These are phyloP conservation scores for Luffa aegyptiaca DNA, from an alignment of 306 rosid genomes.

Conservation along the genomic window DNA sequence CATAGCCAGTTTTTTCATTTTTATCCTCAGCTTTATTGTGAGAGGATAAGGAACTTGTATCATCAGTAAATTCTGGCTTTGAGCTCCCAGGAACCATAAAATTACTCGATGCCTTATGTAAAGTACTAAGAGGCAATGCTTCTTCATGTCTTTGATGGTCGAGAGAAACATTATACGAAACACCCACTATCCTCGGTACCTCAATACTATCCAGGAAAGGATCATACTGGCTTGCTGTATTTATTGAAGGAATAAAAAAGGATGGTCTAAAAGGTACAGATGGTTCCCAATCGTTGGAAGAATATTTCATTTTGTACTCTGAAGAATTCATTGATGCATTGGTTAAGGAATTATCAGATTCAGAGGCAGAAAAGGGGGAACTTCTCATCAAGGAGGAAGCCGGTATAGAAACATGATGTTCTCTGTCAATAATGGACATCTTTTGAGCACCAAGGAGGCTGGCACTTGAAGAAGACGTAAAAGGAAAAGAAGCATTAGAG, in stretches of 20 bases:
- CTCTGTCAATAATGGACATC: constrained; percentile 28
- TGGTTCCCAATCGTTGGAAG: constrained; percentile 79
- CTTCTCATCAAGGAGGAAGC: constrained; percentile 23
- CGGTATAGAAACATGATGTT: constrained; percentile 24
- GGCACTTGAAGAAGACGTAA: constrained; percentile 25
- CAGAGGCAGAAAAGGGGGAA: constrained; percentile 39
- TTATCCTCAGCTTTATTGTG: constrained; percentile 48
- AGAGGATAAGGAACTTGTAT: constrained; percentile 70
- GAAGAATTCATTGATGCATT: constrained; percentile 20
- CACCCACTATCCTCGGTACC: constrained; percentile 56
- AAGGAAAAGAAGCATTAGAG: constrained; percentile 29
- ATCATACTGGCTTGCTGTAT: constrained; percentile 51
- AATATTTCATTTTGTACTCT: constrained; percentile 29
- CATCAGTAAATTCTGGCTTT: constrained; percentile 42
- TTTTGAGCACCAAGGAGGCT: constrained; percentile 24
- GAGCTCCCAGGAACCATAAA: constrained; percentile 36
- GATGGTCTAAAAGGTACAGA: constrained; percentile 86
- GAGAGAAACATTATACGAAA: constrained; percentile 46
- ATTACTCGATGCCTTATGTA: constrained; percentile 28
- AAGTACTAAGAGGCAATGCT: constrained; percentile 29
- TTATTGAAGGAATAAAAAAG: constrained; percentile 48
- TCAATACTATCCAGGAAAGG: constrained; percentile 67
- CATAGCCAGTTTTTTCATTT: constrained; percentile 24
- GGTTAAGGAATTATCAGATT: constrained; percentile 27
- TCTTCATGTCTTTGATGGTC: constrained; percentile 36